Base-by-base conservation (phyloP, 139 green algal species). In the Desmodesmus armatus region DNA sequence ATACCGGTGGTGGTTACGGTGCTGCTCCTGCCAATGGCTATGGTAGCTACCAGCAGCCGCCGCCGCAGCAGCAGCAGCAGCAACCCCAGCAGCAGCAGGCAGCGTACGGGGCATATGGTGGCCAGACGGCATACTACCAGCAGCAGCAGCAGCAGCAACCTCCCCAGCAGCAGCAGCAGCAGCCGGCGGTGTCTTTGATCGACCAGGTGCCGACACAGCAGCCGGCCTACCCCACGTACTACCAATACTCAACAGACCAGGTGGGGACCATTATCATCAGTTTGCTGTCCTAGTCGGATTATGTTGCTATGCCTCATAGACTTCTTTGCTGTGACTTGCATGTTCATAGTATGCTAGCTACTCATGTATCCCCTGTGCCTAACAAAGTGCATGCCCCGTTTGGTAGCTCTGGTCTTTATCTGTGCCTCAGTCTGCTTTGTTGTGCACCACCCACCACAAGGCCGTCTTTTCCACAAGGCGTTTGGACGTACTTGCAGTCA, bases 221-320 rank as follows among this genome's bases (percentile, higher is more conserved):
- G 85, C 92, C 91, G 13, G 81, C 91, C 9, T 95, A 95, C 85
- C 89, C 90, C 25, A n/a, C n/a, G n/a, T 90, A 90, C 75, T 92
- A 83, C 60, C 89, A 90, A 67, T 85, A 67, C 51, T 40, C 67
- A 25, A 49, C n/a, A n/a, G n/a, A n/a, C n/a, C n/a, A n/a, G n/a
- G n/a, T n/a, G n/a, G n/a, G n/a, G n/a, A n/a, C n/a, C n/a, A n/a
- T n/a, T n/a, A n/a, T n/a, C n/a, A n/a, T n/a, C n/a, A n/a, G n/a
- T n/a, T n/a, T n/a, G n/a, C n/a, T n/a, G n/a, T n/a, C n/a, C n/a
- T n/a, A n/a, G n/a, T n/a, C n/a, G n/a, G n/a, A n/a, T n/a, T n/a
- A n/a, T n/a, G n/a, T n/a, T n/a, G n/a, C n/a, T n/a, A n/a, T n/a
- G n/a, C n/a, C n/a, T n/a, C n/a, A n/a, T n/a, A n/a, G n/a, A n/a